phyloP scores from a whole-genome alignment of 352 stramenopile species.

The Globisporangium nagaii region DNA sequence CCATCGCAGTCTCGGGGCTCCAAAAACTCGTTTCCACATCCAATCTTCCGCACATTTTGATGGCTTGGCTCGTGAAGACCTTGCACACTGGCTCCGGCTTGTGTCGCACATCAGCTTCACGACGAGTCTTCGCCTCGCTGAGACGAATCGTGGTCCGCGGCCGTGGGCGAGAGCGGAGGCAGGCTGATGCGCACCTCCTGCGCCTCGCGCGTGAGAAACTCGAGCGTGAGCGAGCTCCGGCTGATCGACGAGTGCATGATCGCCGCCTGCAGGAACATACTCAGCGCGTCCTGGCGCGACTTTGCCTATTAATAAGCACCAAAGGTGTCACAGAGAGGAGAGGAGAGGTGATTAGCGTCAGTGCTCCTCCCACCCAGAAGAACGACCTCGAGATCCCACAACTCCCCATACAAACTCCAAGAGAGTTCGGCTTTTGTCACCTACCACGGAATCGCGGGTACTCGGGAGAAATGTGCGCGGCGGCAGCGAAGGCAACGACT shows the following conservation, averaged over 20 bases:
- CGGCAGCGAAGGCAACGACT: slow-evolving; percentile 58
- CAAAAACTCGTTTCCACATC: no score
- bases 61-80: background rate
- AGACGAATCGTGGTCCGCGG: slow-evolving; percentile 13
- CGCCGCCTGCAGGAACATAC: slow-evolving; percentile 67
- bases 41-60: background rate
- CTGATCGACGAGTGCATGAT: slow-evolving; percentile 83
- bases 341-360: background rate
- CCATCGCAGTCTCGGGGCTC: no score
- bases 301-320: slow-evolving; percentile 28
- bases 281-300: slow-evolving; percentile 69
- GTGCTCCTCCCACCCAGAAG: no score
- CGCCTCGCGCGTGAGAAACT: slow-evolving; percentile 71
- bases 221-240: slow-evolving; percentile 59
- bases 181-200: slow-evolving; percentile 78
- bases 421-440: slow-evolving; percentile 1
- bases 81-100: no score
- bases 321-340: background rate
- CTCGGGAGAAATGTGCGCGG: slow-evolving; percentile 71
- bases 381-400: background rate
- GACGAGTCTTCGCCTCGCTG: slow-evolving; percentile 39
- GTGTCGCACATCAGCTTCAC: slow-evolving; percentile 9
- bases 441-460: slow-evolving; percentile 50
- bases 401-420: slow-evolving; percentile 2
- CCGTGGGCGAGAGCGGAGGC: slow-evolving; percentile 62